Percentiles rank a stretch among this genome's conserved stretches.
These are phyloP conservation scores for Rhynchosporium graminicola DNA, from an alignment of 2,329 filamentous ascomycete species.

Conservation along the genomic window DNA sequence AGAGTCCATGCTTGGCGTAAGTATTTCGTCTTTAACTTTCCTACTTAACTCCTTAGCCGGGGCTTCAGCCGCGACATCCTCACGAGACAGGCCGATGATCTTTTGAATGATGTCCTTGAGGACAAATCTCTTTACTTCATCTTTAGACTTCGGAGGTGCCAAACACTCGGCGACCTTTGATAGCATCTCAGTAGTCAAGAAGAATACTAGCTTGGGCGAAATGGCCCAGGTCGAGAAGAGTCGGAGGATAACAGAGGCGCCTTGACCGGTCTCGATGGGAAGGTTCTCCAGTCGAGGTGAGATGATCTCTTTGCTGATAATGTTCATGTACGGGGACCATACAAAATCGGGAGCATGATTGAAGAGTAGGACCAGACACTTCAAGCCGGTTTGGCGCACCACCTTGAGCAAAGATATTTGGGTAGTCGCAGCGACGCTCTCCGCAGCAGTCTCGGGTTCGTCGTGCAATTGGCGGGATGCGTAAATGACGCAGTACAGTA, in stretches of 20 bases:
- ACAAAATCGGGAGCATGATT: constrained; percentile 68
- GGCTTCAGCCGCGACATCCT: constrained; percentile 45
- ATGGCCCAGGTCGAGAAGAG: constrained; percentile 81
- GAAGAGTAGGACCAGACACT: constrained; percentile 80
- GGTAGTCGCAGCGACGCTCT: constrained; percentile 42
- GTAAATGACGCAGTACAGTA: constrained; percentile 78
- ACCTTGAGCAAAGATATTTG: constrained; percentile 61
- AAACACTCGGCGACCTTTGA: constrained; percentile 72
- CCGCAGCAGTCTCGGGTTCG: constrained; percentile 39
- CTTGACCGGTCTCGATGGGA: constrained; percentile 83
- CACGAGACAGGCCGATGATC: constrained; percentile 61
- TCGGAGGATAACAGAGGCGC: constrained; percentile 78
- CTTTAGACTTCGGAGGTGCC: constrained; percentile 71
- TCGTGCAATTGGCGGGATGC: constrained; percentile 61
- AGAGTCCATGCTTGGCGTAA: constrained; percentile 58
- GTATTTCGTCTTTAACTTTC: constrained; percentile 49
- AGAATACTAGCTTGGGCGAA: constrained; percentile 63
- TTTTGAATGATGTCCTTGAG: constrained; percentile 70
- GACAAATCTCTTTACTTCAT: constrained; percentile 82
- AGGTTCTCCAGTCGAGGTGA: constrained; percentile 77
- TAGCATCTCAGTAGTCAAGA: constrained; percentile 69
- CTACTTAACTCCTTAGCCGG: constrained; percentile 46
- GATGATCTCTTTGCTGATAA: constrained; percentile 74
- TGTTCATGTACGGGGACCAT: constrained; percentile 70
- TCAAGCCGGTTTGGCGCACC: constrained; percentile 72